These are phyloP conservation scores for Clavaria fumosa DNA, from an alignment of 768 basidiomycete genomes.

Conservation along the genomic window DNA sequence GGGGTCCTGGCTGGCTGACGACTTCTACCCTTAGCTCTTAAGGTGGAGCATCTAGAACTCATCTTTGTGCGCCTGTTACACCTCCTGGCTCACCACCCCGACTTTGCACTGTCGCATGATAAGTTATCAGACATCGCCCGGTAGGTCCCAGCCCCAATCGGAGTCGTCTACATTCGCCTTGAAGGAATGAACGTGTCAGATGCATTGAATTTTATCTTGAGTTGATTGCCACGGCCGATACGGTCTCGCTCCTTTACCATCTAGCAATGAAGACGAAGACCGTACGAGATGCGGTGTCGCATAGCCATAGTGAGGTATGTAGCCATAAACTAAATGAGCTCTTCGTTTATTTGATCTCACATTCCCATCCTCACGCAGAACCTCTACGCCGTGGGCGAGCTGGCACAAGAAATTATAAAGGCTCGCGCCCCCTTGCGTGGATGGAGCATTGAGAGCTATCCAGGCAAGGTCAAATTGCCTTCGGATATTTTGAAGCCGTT, in stretches of 20 bases:
- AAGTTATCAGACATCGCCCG: conserved; percentile 66
- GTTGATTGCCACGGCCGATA: conserved; percentile 61
- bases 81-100: conserved; percentile 87
- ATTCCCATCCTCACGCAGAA: conserved; percentile 32
- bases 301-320: conserved; percentile 52
- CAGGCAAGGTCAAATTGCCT: conserved; percentile 68
- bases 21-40: conserved; percentile 25
- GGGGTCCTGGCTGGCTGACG: too few species aligned
- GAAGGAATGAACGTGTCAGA: conserved; percentile 25
- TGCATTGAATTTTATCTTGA: conserved; percentile 85
- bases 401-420: conserved; percentile 80
- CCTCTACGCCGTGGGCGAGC: conserved; percentile 74
- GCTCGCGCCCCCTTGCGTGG: conserved; percentile 42
- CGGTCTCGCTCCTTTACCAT: conserved; percentile 69
- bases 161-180: conserved; percentile 2
- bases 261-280: conserved; percentile 76
- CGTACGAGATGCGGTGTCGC: conserved; percentile 62
- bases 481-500: conserved; percentile 66
- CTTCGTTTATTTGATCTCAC: too few species aligned
- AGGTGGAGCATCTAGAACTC: conserved; percentile 59
- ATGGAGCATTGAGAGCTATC: conserved; percentile 70
- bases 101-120: conserved; percentile 56
- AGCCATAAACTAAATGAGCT: too few species aligned
- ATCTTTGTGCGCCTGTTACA: conserved; percentile 79
- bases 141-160: conserved; percentile 27